A percentile compares a stretch with the other conserved stretches of the same genome.
These are phyloP conservation scores for Sporothrix phasma DNA, from an alignment of 2,329 filamentous ascomycete genomes.

Conservation along the genomic window DNA sequence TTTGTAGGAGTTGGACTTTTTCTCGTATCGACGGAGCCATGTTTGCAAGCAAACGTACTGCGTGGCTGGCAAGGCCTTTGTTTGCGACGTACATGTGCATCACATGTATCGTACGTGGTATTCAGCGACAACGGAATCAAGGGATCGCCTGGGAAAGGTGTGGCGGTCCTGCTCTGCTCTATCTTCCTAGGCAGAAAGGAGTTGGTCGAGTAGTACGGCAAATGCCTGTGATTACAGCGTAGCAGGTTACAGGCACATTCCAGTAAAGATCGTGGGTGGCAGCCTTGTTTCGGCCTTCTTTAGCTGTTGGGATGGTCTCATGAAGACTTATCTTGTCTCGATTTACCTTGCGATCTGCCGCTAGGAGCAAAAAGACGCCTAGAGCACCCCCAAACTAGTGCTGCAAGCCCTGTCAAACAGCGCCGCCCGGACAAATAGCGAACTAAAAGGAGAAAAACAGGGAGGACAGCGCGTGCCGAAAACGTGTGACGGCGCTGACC, in stretches of 20 bases:
- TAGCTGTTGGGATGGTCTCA: too few species aligned
- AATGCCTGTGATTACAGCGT: too few species aligned
- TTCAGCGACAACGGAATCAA: not conserved
- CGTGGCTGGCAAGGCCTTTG: not conserved
- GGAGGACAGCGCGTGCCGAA: not conserved
- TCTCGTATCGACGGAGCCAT: not conserved
- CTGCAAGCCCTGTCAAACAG: not conserved
- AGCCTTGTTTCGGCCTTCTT: too few species aligned
- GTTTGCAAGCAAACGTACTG: not conserved
- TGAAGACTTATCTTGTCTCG: not conserved
- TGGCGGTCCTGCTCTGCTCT: not conserved
- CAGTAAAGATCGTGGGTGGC: too few species aligned
- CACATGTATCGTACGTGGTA: too few species aligned
- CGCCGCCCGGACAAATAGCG: not conserved
- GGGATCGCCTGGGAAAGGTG: not conserved
- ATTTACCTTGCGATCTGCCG: not conserved
- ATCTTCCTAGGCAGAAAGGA: not conserved
- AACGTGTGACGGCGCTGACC: conserved; percentile 9
- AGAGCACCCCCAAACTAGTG: not conserved
- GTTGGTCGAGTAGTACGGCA: too few species aligned
- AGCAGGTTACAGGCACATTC: too few species aligned
- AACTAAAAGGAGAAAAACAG: not conserved
- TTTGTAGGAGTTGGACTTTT: too few species aligned
- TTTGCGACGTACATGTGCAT: not conserved
- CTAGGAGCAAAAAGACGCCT: not conserved